phyloP scores from a whole-genome alignment of 768 basidiomycete species.

The Fistulinella prunicolor region DNA sequence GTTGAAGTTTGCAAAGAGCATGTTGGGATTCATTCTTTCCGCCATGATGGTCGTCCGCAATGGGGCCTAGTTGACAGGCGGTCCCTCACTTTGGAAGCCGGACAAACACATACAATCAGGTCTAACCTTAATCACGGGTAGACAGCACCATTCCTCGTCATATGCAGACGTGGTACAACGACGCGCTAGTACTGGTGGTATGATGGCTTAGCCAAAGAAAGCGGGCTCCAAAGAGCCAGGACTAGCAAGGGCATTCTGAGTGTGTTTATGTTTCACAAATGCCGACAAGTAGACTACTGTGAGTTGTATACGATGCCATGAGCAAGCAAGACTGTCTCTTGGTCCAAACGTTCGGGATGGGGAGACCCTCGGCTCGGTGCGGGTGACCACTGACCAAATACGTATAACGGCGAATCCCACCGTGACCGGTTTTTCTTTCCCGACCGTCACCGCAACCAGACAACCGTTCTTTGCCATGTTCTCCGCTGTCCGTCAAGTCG shows the following conservation, averaged over 20 bases:
- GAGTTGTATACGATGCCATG: too few species aligned
- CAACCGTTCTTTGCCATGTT: slow-evolving; percentile 20
- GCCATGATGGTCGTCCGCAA: slow-evolving; percentile 30
- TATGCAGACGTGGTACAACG: too few species aligned
- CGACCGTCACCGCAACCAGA: neutral
- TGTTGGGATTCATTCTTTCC: slow-evolving; percentile 43
- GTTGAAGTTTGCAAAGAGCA: slow-evolving; percentile 94
- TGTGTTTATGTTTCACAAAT: too few species aligned
- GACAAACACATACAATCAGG: slow-evolving; percentile 19
- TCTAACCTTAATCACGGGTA: too few species aligned
- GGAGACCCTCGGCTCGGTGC: slow-evolving; percentile 12
- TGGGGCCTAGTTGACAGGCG: neutral
- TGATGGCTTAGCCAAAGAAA: too few species aligned
- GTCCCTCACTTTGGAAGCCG: slow-evolving; percentile 8
- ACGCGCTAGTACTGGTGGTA: too few species aligned
- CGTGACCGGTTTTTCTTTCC: neutral
- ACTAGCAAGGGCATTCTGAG: too few species aligned
- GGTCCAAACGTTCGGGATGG: too few species aligned
- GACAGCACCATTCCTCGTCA: too few species aligned
- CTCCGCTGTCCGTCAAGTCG: slow-evolving; percentile 6
- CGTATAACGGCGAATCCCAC: slow-evolving; percentile 2
- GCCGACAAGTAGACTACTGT: too few species aligned
- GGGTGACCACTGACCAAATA: slow-evolving; percentile 25
- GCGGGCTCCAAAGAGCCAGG: too few species aligned
- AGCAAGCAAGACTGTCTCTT: too few species aligned